Conservation (phyloP, 2,329 filamentous ascomycete species). For the Didymella segeticola region DNA sequence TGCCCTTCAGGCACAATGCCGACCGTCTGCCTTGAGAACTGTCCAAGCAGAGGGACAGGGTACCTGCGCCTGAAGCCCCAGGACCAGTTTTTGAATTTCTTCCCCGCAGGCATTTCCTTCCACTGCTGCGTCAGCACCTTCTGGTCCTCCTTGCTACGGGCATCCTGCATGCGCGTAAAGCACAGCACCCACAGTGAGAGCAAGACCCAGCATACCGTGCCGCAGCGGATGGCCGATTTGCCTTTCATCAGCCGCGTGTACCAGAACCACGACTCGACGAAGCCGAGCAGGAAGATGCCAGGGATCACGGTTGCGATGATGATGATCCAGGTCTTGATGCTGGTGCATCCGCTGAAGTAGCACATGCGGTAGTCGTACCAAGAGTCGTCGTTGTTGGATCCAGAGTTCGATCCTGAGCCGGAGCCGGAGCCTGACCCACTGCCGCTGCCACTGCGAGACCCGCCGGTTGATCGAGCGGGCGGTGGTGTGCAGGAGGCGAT, state of each 20-base stretch:
- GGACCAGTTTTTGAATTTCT: constrained; percentile 44
- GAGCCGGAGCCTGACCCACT: not conserved
- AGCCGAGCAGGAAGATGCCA: constrained; percentile 40
- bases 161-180: constrained; percentile 43
- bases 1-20: constrained; percentile 39
- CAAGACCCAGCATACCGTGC: constrained; percentile 42
- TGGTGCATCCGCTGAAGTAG: constrained; percentile 20
- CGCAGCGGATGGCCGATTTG: constrained; percentile 37
- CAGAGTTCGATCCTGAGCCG: not conserved
- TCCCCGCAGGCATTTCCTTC: constrained; percentile 34
- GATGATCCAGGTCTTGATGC: constrained; percentile 36
- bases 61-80: constrained; percentile 42
- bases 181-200: constrained; percentile 40
- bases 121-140: constrained; percentile 39
- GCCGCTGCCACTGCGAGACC: constrained; percentile 6
- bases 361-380: constrained; percentile 16
- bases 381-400: constrained; percentile 1
- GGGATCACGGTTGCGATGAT: constrained; percentile 37
- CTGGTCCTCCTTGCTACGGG: constrained; percentile 40
- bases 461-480: constrained; percentile 16
- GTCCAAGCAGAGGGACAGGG: constrained; percentile 39
- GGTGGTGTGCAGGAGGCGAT: constrained; percentile 33
- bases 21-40: constrained; percentile 37
- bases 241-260: constrained; percentile 46
- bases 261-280: constrained; percentile 44